Base-by-base conservation (phyloP, 1,139 yeast genomes). In the Blastobotrys illinoisensis region DNA sequence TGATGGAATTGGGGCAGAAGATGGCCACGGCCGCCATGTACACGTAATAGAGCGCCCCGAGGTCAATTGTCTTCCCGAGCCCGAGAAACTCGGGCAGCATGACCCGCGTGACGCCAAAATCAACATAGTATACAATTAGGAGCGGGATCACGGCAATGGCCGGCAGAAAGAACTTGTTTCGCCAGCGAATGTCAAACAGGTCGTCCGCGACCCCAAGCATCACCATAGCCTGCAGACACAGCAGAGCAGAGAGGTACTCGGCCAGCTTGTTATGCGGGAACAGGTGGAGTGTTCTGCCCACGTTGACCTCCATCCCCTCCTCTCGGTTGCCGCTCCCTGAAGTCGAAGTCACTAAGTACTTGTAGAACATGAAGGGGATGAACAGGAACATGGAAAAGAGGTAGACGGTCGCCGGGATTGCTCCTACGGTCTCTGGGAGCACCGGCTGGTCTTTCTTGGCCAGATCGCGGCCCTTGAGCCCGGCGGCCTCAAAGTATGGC, bases 1-100 rank as follows among this genome's bases (percentile, higher is more conserved):
- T 93, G 70, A 93, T 91, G n/a, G 97, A 87, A 68, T 93, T 93
- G 23, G 99, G 97, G 62, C 97, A 87, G 68, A 93, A 93, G 49
- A 93, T 91, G 4, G 96, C 85, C 53, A 93, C 82, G 0, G 96
- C 79, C 0, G 88, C 88, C 99, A 93, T 93, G 74, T 93, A 93
- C 19, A 74, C 74, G 67, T 93, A 93, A 73, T 93, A 93, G 47
- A 87, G 72, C 36, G 77, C 71, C 1, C 97, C 97, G 57, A 93
- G 75, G 69, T 93, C 95, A 44, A 93, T 73, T 47, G 85, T 65
- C 68, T 53, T 54, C 47, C 65, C 69, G 20, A 79, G 61, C 58
- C 67, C 64, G 44, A 88, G 67, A 63, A 88, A 85, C 36, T 79
- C 79, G 1, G 99, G 99, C 1, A 95, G 78, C 58, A 89, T 81